Conservation (phyloP, 2,329 filamentous ascomycete genomes). For the Alternaria sp. region DNA sequence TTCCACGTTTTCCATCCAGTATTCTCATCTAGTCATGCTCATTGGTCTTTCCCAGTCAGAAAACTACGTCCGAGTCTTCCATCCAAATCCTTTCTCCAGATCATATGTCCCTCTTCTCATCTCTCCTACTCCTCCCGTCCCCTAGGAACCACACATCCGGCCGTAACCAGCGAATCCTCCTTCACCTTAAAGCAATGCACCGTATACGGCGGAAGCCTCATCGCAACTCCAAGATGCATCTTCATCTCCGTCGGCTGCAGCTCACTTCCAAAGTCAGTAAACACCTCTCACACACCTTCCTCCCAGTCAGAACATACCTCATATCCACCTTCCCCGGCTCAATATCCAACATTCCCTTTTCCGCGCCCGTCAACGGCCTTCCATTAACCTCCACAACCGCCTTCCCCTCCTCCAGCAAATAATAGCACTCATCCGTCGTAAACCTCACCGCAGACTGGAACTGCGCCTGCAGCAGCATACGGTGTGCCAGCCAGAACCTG, state of each 20-base stretch:
- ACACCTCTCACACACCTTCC: background rate
- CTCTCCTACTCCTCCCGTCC: background rate
- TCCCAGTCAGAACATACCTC: background rate
- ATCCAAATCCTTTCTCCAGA: too few species aligned
- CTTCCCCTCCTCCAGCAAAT: background rate
- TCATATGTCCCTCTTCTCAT: too few species aligned
- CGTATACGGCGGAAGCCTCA: slow-evolving; percentile 1
- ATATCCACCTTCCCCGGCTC: background rate
- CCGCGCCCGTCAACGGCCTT: background rate
- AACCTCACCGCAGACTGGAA: background rate
- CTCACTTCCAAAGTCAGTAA: background rate
- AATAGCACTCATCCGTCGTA: background rate
- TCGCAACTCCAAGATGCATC: background rate
- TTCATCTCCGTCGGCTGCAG: background rate
- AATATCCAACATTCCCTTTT: background rate
- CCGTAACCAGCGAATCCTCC: background rate
- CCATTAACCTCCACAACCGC: background rate
- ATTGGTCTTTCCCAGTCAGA: background rate
- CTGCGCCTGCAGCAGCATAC: background rate
- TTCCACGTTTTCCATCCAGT: background rate
- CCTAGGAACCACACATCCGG: background rate
- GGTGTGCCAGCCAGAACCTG: background rate
- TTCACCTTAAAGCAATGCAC: background rate
- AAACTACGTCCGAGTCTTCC: background rate
- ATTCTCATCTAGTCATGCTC: background rate